phyloP scores from a whole-genome alignment of 495 filamentous ascomycete genomes.

The Aspergillus wentii region DNA sequence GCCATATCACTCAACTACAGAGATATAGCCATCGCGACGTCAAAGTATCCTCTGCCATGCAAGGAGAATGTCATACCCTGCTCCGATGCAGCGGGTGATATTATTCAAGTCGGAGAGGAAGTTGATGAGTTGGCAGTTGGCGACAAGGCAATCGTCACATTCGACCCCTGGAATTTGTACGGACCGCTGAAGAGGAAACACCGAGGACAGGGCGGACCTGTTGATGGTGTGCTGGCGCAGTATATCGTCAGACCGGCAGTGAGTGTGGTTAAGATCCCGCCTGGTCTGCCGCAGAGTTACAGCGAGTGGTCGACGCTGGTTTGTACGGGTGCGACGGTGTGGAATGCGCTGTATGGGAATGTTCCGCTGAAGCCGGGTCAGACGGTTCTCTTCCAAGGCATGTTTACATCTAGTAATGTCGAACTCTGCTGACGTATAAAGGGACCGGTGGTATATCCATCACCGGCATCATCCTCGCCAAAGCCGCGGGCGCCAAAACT shows the following conservation, averaged over 20 bases:
- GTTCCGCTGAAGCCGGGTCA: slow-evolving; percentile 48
- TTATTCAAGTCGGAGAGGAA: slow-evolving; percentile 55
- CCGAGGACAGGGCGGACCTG: slow-evolving; percentile 56
- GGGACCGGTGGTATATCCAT: slow-evolving; percentile 33
- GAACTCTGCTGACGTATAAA: too few relatives aligned
- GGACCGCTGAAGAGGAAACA: slow-evolving; percentile 32
- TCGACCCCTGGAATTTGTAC: slow-evolving; percentile 62
- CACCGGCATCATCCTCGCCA: slow-evolving; percentile 21
- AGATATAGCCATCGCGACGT: slow-evolving; percentile 60
- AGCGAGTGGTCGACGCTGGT: slow-evolving; percentile 51
- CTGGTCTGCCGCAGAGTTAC: slow-evolving; percentile 47
- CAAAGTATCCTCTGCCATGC: slow-evolving; percentile 56
- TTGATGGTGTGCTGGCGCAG: slow-evolving; percentile 61
- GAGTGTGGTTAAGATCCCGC: slow-evolving; percentile 57
- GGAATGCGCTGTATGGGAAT: slow-evolving; percentile 69
- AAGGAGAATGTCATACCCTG: slow-evolving; percentile 54
- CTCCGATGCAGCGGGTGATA: slow-evolving; percentile 67
- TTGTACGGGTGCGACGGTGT: slow-evolving; percentile 58
- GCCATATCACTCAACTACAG: slow-evolving; percentile 69
- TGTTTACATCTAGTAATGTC: too few relatives aligned
- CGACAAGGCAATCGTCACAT: slow-evolving; percentile 61
- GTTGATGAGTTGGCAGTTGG: slow-evolving; percentile 57
- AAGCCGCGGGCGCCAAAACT: slow-evolving; percentile 19
- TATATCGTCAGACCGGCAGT: slow-evolving; percentile 57
- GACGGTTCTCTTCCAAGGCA: slow-evolving; percentile 62